Evolutionary conservation across 495 filamentous ascomycete species (phyloP).

Genomic region (Talaromyces adpressus): DNA sequence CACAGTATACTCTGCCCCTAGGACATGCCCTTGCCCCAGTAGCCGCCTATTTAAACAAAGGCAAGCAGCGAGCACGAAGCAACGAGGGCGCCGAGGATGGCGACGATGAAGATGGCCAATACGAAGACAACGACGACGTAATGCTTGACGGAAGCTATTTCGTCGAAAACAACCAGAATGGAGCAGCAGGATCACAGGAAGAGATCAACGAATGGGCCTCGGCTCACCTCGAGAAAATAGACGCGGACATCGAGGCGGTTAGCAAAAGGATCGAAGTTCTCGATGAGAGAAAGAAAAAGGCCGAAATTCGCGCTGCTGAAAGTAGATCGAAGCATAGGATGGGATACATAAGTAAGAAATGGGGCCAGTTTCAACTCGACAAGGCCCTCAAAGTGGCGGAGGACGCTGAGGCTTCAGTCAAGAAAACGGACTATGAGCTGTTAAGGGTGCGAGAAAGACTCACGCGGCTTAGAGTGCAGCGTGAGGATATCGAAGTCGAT

Average conservation of each 20-base stretch:
- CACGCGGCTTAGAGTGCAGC: not conserved
- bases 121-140: not conserved
- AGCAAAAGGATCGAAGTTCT: not conserved
- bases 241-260: not conserved
- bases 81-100: not conserved
- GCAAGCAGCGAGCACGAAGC: not conserved
- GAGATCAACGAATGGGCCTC: not conserved
- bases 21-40: not conserved
- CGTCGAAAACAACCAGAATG: not conserved
- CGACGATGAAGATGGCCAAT: not conserved
- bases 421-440: not conserved
- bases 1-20: not conserved
- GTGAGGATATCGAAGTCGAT: not conserved
- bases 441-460: not conserved
- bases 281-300: not conserved
- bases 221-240: not conserved
- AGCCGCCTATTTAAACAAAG: not conserved
- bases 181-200: not conserved
- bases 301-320: not conserved
- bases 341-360: not conserved
- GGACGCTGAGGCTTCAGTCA: not conserved
- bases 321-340: not conserved
- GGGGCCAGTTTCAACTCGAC: not conserved
- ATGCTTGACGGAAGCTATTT: not conserved
- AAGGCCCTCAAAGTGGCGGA: not conserved